Base-by-base conservation (phyloP, 371 early-diverging fungal genomes). In the Mucor velutinosus region DNA sequence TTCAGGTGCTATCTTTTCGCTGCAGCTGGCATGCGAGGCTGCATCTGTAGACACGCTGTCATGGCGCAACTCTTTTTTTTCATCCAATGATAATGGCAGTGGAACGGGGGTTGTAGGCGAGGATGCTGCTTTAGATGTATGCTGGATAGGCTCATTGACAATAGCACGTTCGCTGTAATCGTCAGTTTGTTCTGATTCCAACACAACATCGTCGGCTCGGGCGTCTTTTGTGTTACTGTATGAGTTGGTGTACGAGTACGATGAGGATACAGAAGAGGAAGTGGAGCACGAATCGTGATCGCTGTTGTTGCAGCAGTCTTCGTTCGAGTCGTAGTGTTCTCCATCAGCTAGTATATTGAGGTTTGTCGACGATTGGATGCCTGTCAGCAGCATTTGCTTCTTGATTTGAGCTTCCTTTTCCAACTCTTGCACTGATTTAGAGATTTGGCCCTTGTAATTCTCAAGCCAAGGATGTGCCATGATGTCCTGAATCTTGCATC, bases 401-500 rank as follows among this genome's bases (percentile, higher is more conserved):
- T 41, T 37, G 3, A 30, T 14, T 25, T 51, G 60, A 1, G 69
- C 60, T 55, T 73, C 73, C n/a, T 35, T 32, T 32, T 70, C 74
- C 7, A 70, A 64, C 58, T 74, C 73, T 35, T 53, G 25, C 51
- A 77, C 65, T 10, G 79, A 55, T 30, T 74, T 74, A 11, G 41
- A 58, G 21, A 80, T 67, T 10, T 78, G 58, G 4, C 62, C 41
- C 5, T 63, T 68, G 51, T 83, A 71, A 1, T 64, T 25, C 0
- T 58, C 27, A 2, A 83, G 61, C 93, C 93, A 96, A 58, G 81
- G 79, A 73, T 98, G 97, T 25, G 76, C 70, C 88, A 94, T 93
- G 61, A 98, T 93, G 23, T 89, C 86, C 49, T 87, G 79, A 76
- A 98, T 91, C 19, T 90, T 89, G 51, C 95, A 94, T 35, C 99